Evolutionary conservation across 2,329 filamentous ascomycete species (phyloP).

Genomic region (Ophiostoma quercus): DNA sequence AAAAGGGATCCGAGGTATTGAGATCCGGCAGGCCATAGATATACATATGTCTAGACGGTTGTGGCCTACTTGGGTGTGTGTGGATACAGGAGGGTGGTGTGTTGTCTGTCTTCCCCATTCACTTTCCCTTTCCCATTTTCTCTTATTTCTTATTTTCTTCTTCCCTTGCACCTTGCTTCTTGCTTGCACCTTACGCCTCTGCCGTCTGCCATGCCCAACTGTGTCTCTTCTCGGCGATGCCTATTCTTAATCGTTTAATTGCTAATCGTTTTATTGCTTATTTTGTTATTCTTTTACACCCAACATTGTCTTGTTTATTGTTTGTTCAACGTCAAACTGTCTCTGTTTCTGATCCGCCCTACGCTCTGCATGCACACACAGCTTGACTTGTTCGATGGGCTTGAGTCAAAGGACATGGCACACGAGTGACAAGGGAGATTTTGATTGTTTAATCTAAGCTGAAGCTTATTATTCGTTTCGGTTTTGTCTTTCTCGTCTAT

Average conservation of each 20-base stretch:
- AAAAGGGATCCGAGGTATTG: slow-evolving; percentile 6
- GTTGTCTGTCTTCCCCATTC: slow-evolving; percentile 8
- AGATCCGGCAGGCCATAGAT: slow-evolving; percentile 13
- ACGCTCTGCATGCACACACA: slow-evolving; percentile 5
- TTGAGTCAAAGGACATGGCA: slow-evolving; percentile 6
- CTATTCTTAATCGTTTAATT: background rate
- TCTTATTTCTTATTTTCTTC: slow-evolving; percentile 1
- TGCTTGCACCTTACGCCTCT: background rate
- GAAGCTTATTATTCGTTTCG: background rate
- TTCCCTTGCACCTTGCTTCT: background rate
- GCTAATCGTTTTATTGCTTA: background rate
- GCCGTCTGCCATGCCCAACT: background rate
- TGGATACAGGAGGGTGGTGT: slow-evolving; percentile 16
- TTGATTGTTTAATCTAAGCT: background rate
- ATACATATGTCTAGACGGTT: slow-evolving; percentile 13
- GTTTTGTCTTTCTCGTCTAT: background rate
- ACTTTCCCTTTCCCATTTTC: background rate
- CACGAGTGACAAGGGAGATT: background rate
- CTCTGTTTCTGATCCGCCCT: background rate
- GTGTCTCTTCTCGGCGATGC: background rate
- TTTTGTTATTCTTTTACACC: background rate
- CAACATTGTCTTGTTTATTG: background rate
- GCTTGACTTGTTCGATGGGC: background rate
- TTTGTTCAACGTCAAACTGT: slow-evolving; percentile 13
- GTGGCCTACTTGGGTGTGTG: slow-evolving; percentile 11